Evolutionary conservation across 1,284 basidiomycete genomes (phyloP).

Genomic region (Cystobasidiaceae sp.): DNA sequence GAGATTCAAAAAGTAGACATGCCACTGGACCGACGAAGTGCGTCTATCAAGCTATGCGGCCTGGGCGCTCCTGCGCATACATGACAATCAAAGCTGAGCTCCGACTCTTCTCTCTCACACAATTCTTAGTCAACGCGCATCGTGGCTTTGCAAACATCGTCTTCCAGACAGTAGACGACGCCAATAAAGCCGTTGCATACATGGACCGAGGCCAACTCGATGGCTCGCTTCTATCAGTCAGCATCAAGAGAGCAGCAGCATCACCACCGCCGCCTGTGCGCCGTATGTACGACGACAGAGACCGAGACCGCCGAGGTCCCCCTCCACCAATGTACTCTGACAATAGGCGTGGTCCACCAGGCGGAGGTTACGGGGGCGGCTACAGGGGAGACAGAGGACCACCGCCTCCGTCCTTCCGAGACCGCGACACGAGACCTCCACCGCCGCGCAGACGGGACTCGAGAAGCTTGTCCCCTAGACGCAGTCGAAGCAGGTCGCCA

Average conservation of each 20-base stretch:
- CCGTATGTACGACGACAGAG: slow-evolving; percentile 1
- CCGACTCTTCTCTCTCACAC: not conserved
- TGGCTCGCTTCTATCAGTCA: slow-evolving; percentile 68
- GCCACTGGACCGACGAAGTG: slow-evolving; percentile 79
- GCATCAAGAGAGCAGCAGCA: slow-evolving; percentile 5
- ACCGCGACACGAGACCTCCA: slow-evolving; percentile 1
- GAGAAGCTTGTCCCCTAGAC: slow-evolving; percentile 13
- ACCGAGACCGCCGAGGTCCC: slow-evolving; percentile 18
- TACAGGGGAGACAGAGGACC: not conserved
- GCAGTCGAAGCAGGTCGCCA: slow-evolving; percentile 28
- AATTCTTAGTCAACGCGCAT: slow-evolving; percentile 93
- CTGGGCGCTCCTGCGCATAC: no score
- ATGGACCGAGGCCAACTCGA: slow-evolving; percentile 92
- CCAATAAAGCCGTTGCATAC: slow-evolving; percentile 73
- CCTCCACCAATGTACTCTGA: not conserved
- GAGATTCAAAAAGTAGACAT: slow-evolving; percentile 77
- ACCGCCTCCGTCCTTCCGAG: not conserved
- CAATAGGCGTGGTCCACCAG: slow-evolving; percentile 1
- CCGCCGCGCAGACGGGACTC: slow-evolving; percentile 2
- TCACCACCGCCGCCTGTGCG: not conserved
- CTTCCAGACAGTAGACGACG: slow-evolving; percentile 60
- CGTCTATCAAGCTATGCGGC: no score
- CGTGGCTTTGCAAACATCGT: slow-evolving; percentile 84
- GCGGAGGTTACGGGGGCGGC: not conserved
- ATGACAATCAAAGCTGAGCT: no score